phyloP scores from a whole-genome alignment of 2,329 filamentous ascomycete genomes.

The Pseudocercospora fuligena region DNA sequence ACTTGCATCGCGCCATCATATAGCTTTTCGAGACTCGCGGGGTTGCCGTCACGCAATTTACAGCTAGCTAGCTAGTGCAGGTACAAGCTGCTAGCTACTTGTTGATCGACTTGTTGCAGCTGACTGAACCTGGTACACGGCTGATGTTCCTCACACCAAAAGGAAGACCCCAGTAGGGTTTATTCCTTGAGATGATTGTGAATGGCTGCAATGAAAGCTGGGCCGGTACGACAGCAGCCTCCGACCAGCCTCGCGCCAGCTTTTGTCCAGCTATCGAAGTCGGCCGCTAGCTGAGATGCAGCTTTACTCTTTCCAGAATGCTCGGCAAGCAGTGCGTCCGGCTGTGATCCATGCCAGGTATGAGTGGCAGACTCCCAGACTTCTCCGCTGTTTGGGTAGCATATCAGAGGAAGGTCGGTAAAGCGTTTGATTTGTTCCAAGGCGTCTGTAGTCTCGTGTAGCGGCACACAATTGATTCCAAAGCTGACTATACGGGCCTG shows the following conservation, averaged over 20 bases:
- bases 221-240: constrained; percentile 54
- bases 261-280: constrained; percentile 37
- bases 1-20: constrained; percentile 11
- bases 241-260: constrained; percentile 51
- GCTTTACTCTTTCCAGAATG: constrained; percentile 30
- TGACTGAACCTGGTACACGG: not conserved
- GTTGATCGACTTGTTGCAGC: constrained; percentile 6
- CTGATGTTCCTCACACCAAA: not conserved
- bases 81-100: constrained; percentile 7
- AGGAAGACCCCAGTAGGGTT: not conserved
- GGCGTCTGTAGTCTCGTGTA: constrained; percentile 42
- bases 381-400: constrained; percentile 56
- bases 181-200: constrained; percentile 11
- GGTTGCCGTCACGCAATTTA: constrained; percentile 18
- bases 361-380: constrained; percentile 50
- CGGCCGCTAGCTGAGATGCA: constrained; percentile 15
- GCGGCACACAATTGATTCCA: constrained; percentile 53
- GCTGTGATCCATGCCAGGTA: constrained; percentile 37
- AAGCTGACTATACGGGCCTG: constrained; percentile 46
- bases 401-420: constrained; percentile 41
- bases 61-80: constrained; percentile 13
- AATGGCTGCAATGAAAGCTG: constrained; percentile 32
- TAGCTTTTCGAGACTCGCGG: constrained; percentile 11
- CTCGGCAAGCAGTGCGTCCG: constrained; percentile 35
- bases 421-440: constrained; percentile 39